These are phyloP conservation scores for Groenewaldozyma auringiensis DNA, from an alignment of 1,139 yeast species.

Conservation along the genomic window DNA sequence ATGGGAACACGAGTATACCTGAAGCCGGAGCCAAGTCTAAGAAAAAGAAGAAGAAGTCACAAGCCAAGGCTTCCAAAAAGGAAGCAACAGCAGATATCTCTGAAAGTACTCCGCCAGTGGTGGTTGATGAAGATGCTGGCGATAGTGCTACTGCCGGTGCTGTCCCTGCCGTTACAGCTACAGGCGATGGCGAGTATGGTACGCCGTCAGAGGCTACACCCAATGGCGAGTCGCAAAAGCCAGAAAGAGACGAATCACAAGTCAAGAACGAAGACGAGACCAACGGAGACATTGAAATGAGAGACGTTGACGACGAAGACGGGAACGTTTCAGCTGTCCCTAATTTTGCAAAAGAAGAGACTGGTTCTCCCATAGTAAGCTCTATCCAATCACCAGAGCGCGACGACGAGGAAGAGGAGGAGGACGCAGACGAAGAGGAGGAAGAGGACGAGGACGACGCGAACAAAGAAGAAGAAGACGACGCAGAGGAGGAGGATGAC, in stretches of 20 bases:
- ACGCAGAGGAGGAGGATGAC: conserved; percentile 18
- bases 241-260: not conserved
- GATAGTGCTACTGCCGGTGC: too few species aligned
- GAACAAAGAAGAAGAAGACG: conserved; percentile 18
- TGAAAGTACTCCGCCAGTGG: too few species aligned
- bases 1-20: conserved; percentile 12
- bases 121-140: too few species aligned
- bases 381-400: not conserved
- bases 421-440: conserved; percentile 3
- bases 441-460: conserved; percentile 4
- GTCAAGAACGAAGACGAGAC: not conserved
- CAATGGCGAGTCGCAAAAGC: not conserved
- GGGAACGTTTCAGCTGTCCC: conserved; percentile 9
- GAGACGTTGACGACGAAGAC: conserved; percentile 1
- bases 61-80: conserved; percentile 8
- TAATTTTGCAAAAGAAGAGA: not conserved
- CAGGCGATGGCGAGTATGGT: not conserved
- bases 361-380: not conserved
- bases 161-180: not conserved
- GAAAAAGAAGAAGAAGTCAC: conserved; percentile 16
- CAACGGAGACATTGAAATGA: not conserved
- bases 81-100: too few species aligned
- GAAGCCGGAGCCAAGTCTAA: conserved; percentile 16
- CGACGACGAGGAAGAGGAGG: conserved; percentile 4
- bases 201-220: not conserved